Evolutionary conservation across 2,329 filamentous ascomycete genomes (phyloP).

Genomic region (Pseudopyricularia javanii): DNA sequence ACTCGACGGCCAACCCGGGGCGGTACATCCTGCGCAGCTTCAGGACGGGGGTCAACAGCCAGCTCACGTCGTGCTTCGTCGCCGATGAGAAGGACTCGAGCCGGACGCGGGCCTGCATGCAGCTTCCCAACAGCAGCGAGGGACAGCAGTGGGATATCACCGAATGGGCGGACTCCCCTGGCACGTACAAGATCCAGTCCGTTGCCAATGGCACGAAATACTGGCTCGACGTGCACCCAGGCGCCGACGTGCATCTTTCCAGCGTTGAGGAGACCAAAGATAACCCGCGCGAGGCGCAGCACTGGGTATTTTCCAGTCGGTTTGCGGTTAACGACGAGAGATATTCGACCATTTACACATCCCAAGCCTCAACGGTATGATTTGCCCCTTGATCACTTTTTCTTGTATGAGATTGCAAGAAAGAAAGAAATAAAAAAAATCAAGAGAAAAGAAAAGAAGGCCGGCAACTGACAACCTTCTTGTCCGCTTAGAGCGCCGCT

Average conservation of each 20-base stretch:
- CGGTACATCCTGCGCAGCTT: not conserved
- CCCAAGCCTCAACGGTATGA: not conserved
- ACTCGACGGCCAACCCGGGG: not conserved
- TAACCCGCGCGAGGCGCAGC: not conserved
- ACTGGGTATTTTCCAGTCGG: slow-evolving; percentile 2
- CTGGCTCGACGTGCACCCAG: slow-evolving; percentile 1
- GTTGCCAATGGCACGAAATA: slow-evolving; percentile 1
- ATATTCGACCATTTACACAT: slow-evolving; percentile 1
- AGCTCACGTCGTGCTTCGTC: slow-evolving; percentile 1
- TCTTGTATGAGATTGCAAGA: too few species aligned
- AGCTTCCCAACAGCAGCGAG: not conserved
- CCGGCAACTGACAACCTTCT: not conserved
- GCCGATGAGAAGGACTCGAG: slow-evolving; percentile 1
- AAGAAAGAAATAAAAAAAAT: not conserved
- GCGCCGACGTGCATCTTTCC: not conserved
- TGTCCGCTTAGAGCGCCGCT: not conserved
- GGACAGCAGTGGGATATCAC: slow-evolving; percentile 1
- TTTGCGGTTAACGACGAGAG: not conserved
- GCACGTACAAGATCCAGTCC: slow-evolving; percentile 2
- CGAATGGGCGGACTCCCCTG: not conserved
- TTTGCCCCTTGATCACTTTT: not conserved
- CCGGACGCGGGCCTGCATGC: slow-evolving; percentile 1
- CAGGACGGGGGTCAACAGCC: not conserved
- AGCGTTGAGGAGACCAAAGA: not conserved
- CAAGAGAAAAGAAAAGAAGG: too few species aligned